Conservation (phyloP, 495 filamentous ascomycete genomes). For the Parachaetomium inaequale region DNA sequence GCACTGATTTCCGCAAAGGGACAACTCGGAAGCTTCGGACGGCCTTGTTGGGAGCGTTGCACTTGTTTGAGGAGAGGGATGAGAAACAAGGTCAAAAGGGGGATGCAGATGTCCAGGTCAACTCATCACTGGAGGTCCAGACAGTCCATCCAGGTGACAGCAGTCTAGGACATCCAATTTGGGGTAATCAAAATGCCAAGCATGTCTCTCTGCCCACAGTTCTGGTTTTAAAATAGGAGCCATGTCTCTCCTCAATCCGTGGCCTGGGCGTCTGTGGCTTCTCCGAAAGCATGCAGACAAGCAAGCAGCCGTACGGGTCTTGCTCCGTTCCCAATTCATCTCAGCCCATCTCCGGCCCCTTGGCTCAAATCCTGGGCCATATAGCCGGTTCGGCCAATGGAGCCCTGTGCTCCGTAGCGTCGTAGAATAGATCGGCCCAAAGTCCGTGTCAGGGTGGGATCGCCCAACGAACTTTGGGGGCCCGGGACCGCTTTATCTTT, state of each 20-base stretch:
- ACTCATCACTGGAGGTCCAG: too few species aligned
- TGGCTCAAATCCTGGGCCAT: not conserved
- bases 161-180: constrained; percentile 1
- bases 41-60: not conserved
- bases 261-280: not conserved
- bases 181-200: not conserved
- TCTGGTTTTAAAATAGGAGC: not conserved
- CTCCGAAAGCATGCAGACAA: not conserved
- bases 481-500: not conserved
- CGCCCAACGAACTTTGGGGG: not conserved
- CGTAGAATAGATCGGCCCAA: not conserved
- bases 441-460: not conserved
- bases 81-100: not conserved
- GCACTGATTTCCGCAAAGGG: constrained; percentile 2
- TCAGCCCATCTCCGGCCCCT: not conserved
- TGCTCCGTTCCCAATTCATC: constrained; percentile 10
- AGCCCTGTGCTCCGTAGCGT: not conserved
- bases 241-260: not conserved
- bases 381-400: constrained; percentile 7
- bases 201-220: constrained; percentile 2
- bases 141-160: too few species aligned
- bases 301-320: not conserved
- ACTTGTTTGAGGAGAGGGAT: not conserved
- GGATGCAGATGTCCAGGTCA: too few species aligned
- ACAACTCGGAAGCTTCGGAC: constrained; percentile 3